Conservation (phyloP, 495 filamentous ascomycete genomes). For the Bacidia rubella region DNA sequence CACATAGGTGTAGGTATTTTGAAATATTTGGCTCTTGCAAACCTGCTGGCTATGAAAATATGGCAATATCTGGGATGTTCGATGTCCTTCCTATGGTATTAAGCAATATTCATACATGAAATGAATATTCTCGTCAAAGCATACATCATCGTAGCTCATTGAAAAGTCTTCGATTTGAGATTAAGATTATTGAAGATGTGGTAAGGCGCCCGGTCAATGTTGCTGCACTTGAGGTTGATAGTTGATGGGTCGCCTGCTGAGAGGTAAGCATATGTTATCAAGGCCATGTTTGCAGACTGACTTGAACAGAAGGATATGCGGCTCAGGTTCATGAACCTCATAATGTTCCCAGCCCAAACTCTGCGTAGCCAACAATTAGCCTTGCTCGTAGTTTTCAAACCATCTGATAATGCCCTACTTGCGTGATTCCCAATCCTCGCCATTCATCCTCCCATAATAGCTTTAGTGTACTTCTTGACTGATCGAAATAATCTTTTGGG, state of each 20-base stretch:
- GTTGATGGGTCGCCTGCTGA: slow-evolving; percentile 64
- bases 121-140: slow-evolving; percentile 1
- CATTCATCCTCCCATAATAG: slow-evolving; percentile 97
- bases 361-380: slow-evolving; percentile 33
- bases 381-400: not conserved
- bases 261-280: slow-evolving; percentile 1
- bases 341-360: slow-evolving; percentile 99
- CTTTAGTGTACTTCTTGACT: slow-evolving; percentile 81
- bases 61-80: not conserved
- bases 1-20: no score
- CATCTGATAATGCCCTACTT: slow-evolving; percentile 38
- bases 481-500: slow-evolving; percentile 89
- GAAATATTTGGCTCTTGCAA: no score
- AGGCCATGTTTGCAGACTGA: slow-evolving; percentile 33
- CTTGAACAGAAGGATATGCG: slow-evolving; percentile 98
- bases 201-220: slow-evolving; percentile 2
- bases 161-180: not conserved
- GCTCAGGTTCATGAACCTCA: slow-evolving; percentile 96
- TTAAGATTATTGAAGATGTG: not conserved
- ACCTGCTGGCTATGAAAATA: not conserved
- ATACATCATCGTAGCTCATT: slow-evolving; percentile 1
- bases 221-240: slow-evolving; percentile 52
- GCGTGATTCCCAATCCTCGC: slow-evolving; percentile 90
- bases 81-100: not conserved
- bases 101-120: not conserved